A percentile compares a stretch with the other conserved stretches of the same genome.
phyloP scores from a whole-genome alignment of 768 basidiomycete species.

The Russula emetica region DNA sequence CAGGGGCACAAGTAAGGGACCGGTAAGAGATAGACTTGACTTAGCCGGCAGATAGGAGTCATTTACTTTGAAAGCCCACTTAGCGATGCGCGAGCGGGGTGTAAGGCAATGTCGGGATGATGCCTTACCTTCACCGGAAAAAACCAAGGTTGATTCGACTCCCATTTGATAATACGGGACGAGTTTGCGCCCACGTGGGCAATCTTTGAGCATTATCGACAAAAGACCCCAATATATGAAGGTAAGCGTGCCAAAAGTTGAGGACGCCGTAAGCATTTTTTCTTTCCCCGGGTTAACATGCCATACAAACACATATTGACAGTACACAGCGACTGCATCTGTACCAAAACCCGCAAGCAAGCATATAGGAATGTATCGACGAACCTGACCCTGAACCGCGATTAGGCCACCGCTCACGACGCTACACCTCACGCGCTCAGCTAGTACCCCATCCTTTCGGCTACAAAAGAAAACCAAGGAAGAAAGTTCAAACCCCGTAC shows the following conservation, averaged over 20 bases:
- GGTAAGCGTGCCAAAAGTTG: background rate
- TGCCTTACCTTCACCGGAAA: too few relatives aligned
- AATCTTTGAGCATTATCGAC: background rate
- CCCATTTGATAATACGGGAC: too few relatives aligned
- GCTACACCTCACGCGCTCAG: background rate
- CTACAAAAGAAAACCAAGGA: background rate
- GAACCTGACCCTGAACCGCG: background rate
- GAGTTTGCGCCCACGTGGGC: background rate
- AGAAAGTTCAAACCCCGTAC: background rate
- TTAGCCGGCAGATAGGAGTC: too few relatives aligned
- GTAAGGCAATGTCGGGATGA: too few relatives aligned
- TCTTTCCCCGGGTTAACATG: background rate
- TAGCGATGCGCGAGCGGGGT: too few relatives aligned
- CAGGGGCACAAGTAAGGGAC: too few relatives aligned
- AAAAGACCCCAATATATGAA: background rate
- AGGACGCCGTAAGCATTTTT: background rate
- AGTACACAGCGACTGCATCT: too few relatives aligned
- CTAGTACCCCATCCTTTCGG: constrained; percentile 19
- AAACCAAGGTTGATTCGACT: background rate
- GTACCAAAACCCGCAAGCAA: background rate
- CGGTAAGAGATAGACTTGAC: too few relatives aligned
- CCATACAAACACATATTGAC: background rate
- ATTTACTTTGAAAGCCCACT: too few relatives aligned
- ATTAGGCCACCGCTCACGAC: background rate
- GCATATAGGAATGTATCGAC: background rate